Evolutionary conservation across 345 rosid genomes (phyloP), one percentile per base, ranked within the genome.

Genomic region (Geranium rotundifolium): DNA sequence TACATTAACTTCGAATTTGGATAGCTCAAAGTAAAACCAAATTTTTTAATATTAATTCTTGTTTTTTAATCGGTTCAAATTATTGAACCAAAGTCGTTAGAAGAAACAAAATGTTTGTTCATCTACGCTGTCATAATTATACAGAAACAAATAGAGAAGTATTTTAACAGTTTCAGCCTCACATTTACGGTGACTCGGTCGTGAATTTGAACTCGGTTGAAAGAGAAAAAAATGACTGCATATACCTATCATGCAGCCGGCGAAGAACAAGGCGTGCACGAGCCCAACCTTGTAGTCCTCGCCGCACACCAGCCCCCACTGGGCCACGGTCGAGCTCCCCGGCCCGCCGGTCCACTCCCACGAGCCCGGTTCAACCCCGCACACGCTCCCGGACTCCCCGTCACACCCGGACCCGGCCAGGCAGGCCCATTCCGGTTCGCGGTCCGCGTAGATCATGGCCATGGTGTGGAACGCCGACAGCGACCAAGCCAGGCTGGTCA

Each of bases 221-320:
- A 58, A 62, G 37, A 1, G 9, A 54, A 1, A 13, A 19, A 2
- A 46, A 30, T 23, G 54, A 71, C 83, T 75, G 13, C n/a, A n/a
- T n/a, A n/a, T n/a, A 92, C 98, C 98, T 29, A 92, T 81, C 96
- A 89, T 84, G 84, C 96, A 89, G 63, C 98, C 96, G 52, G 80
- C 76, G 57, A 92, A 92, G 72, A 89, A 92, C 66, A 85, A 50
- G 27, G 95, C 89, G 67, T 92, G 98, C 31, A 89, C 98, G 19
- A 92, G 70, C 10, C 98, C 98, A 1, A 87, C 80, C 76, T 87
- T 92, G 8, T 79, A 89, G 74, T 85, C 89, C 1, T 89, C 81
- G 0, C 76, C 88, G 67, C 96, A 92, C 34, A 89, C 73, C 69
- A 89, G 66, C 9, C 87, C 88, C 98, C 98, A 92, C 67, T 92